These are phyloP conservation scores for Sisymbrium altissimum DNA, from an alignment of 345 rosid genomes.

Conservation along the genomic window DNA sequence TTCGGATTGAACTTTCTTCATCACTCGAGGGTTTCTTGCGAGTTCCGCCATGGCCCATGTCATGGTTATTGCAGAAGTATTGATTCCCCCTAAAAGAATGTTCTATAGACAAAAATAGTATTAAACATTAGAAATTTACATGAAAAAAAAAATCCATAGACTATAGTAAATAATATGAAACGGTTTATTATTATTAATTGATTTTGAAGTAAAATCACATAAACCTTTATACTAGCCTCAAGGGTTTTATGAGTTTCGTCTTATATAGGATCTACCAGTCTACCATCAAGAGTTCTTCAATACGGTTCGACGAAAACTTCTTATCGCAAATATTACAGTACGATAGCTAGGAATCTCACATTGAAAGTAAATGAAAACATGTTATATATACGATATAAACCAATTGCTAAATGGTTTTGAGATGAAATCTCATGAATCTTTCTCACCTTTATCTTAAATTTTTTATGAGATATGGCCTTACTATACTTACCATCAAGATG, in stretches of 20 bases:
- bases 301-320: too few relatives aligned
- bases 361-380: background rate
- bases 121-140: background rate
- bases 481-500: slow-evolving; percentile 29
- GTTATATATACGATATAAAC: background rate
- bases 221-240: too few relatives aligned
- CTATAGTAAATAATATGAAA: background rate
- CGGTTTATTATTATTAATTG: background rate
- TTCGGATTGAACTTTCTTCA: slow-evolving; percentile 57
- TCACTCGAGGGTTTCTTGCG: slow-evolving; percentile 39
- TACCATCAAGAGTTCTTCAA: too few relatives aligned
- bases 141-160: background rate
- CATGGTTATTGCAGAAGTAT: slow-evolving; percentile 41
- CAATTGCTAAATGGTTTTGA: background rate
- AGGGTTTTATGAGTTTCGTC: too few relatives aligned
- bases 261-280: too few relatives aligned
- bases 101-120: slow-evolving; percentile 24
- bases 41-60: slow-evolving; percentile 70
- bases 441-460: background rate
- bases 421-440: background rate
- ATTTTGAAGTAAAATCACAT: background rate
- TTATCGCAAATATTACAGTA: too few relatives aligned
- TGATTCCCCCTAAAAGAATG: slow-evolving; percentile 41
- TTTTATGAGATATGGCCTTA: background rate
- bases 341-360: background rate